A percentile compares a stretch with the other conserved stretches of the same genome.
Conservation (phyloP, 768 basidiomycete genomes). For the Postia placenta region DNA sequence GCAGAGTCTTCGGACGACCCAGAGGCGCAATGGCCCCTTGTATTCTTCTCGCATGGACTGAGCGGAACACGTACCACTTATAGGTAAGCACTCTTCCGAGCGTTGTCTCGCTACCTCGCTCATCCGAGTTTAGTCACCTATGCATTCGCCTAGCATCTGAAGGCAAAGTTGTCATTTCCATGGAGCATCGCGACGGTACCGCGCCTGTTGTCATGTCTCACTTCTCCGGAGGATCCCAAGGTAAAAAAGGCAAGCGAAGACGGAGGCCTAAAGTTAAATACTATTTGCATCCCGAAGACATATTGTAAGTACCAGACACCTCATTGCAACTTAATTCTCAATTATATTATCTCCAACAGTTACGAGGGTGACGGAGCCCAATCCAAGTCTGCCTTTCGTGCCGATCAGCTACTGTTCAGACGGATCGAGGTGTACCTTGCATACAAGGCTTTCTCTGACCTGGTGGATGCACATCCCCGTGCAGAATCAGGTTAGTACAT, state of each 20-base stretch:
- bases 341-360: constrained; percentile 17
- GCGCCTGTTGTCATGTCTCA: constrained; percentile 43
- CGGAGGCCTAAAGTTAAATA: constrained; percentile 26
- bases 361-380: constrained; percentile 19
- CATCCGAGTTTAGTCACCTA: constrained; percentile 42
- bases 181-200: constrained; percentile 84
- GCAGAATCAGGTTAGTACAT: constrained; percentile 9
- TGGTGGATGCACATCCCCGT: constrained; percentile 36
- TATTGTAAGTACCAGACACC: constrained; percentile 36
- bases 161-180: constrained; percentile 74
- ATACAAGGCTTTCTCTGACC: constrained; percentile 49
- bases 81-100: constrained; percentile 31
- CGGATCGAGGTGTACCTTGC: constrained; percentile 62
- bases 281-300: constrained; percentile 52
- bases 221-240: constrained; percentile 14
- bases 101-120: neutral
- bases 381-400: constrained; percentile 42
- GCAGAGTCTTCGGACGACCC: neutral
- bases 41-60: constrained; percentile 83
- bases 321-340: constrained; percentile 2
- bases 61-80: constrained; percentile 70
- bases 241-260: constrained; percentile 3
- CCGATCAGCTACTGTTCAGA: constrained; percentile 66
- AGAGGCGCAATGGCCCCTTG: constrained; percentile 56
- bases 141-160: constrained; percentile 69